A percentile compares a stretch with the other conserved stretches of the same genome.
phyloP scores from a whole-genome alignment of 192 early-diverging fungal species.

The Spizellomyces sp. region DNA sequence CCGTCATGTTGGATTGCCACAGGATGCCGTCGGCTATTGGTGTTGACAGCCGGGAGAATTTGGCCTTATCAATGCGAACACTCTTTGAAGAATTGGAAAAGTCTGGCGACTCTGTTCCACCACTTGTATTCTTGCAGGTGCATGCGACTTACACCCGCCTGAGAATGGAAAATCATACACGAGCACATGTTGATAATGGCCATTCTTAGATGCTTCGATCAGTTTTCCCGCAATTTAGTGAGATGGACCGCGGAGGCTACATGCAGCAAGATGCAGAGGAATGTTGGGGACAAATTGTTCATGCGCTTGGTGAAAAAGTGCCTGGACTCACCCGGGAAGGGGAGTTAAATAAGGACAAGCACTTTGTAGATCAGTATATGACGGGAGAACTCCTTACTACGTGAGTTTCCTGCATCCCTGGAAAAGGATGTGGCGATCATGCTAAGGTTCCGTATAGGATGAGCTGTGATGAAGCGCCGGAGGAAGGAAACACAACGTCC shows the following conservation, averaged over 20 bases:
- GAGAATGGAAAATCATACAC: background rate
- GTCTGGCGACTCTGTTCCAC: conserved; percentile 73
- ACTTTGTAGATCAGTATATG: conserved; percentile 85
- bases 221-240: conserved; percentile 85
- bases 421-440: background rate
- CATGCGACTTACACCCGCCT: background rate
- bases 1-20: background rate
- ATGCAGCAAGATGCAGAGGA: conserved; percentile 99
- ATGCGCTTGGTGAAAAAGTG: conserved; percentile 65
- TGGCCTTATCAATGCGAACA: conserved; percentile 70
- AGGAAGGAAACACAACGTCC: conserved; percentile 62
- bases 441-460: conserved; percentile 42
- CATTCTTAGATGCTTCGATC: conserved; percentile 61
- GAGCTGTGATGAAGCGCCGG: conserved; percentile 78
- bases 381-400: conserved; percentile 52
- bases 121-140: conserved; percentile 78
- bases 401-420: conserved; percentile 10
- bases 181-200: background rate
- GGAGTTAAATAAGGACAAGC: conserved; percentile 34
- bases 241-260: conserved; percentile 68
- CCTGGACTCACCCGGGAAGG: conserved; percentile 48
- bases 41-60: conserved; percentile 58
- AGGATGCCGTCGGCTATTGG: conserved; percentile 53
- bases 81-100: conserved; percentile 73
- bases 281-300: conserved; percentile 89